A percentile compares a stretch with the other conserved stretches of the same genome.
These are phyloP conservation scores for Sindora glabra DNA, from an alignment of 306 rosid species.

Conservation along the genomic window DNA sequence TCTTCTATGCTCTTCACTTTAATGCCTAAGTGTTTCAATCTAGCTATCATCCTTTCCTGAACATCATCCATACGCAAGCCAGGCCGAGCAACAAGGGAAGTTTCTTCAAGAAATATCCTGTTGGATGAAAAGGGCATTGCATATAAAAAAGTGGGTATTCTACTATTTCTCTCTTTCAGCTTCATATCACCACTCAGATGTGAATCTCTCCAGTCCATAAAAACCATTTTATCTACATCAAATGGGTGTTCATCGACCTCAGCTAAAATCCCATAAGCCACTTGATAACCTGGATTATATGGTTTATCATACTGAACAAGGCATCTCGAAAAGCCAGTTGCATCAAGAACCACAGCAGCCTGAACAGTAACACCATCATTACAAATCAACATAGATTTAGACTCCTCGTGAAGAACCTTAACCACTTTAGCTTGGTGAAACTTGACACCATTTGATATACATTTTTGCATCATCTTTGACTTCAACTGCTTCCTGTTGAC, in stretches of 20 bases:
- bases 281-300: constrained; percentile 95
- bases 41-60: constrained; percentile 88
- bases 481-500: constrained; percentile 87
- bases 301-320: constrained; percentile 90
- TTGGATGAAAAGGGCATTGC: constrained; percentile 96
- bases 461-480: constrained; percentile 86
- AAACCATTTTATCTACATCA: constrained; percentile 89
- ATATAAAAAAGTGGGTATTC: constrained; percentile 80
- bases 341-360: constrained; percentile 92
- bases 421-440: constrained; percentile 86
- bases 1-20: constrained; percentile 91
- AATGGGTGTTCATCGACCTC: constrained; percentile 94
- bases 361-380: constrained; percentile 83
- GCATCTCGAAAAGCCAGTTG: constrained; percentile 91
- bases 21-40: constrained; percentile 80
- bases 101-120: constrained; percentile 90
- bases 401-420: constrained; percentile 80
- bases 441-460: constrained; percentile 78
- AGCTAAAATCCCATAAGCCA: constrained; percentile 93
- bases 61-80: constrained; percentile 78
- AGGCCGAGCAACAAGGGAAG: constrained; percentile 91
- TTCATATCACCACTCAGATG: constrained; percentile 44
- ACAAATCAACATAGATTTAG: constrained; percentile 70
- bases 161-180: constrained; percentile 70
- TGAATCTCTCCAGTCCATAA: constrained; percentile 98